These are phyloP conservation scores for Penicillium sp. DNA, from an alignment of 2,329 filamentous ascomycete genomes.

Conservation along the genomic window DNA sequence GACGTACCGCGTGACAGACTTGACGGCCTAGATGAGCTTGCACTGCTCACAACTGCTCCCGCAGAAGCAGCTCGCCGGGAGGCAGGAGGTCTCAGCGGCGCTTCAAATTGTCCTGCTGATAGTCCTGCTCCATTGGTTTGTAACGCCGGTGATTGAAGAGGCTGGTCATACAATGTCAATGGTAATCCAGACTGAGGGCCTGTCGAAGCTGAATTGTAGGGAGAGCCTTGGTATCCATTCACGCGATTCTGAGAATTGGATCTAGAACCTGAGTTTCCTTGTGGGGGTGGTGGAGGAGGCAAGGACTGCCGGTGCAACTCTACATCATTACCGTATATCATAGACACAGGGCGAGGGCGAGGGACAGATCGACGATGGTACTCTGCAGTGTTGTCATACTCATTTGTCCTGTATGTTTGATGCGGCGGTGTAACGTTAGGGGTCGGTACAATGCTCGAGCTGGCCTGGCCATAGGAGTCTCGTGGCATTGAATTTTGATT, in stretches of 20 bases:
- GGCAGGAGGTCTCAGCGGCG: conserved; percentile 40
- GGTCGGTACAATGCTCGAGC: conserved; percentile 23
- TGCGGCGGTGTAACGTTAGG: conserved; percentile 16
- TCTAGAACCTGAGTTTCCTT: conserved; percentile 34
- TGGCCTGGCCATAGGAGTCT: conserved; percentile 19
- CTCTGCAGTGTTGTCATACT: conserved; percentile 27
- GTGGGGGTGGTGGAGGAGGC: conserved; percentile 44
- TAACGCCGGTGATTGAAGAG: conserved; percentile 21
- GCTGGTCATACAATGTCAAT: conserved; percentile 26
- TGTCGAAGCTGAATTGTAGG: conserved; percentile 20
- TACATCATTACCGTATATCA: conserved; percentile 35
- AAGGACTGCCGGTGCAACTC: conserved; percentile 36
- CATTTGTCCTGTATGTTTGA: conserved; percentile 19
- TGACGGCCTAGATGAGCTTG: conserved; percentile 37
- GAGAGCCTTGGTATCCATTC: conserved; percentile 30
- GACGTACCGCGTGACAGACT: conserved; percentile 41
- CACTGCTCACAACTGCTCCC: conserved; percentile 44
- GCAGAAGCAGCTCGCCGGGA: conserved; percentile 52
- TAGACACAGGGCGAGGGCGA: conserved; percentile 40
- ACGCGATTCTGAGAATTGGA: conserved; percentile 40
- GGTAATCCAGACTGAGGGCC: conserved; percentile 26
- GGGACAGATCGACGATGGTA: conserved; percentile 33
- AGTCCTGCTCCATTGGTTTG: conserved; percentile 13
- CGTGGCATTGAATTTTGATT: conserved; percentile 28
- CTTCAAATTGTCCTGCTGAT: conserved; percentile 28